Conservation (phyloP, 768 basidiomycete genomes). For the Lentinula sp. region DNA sequence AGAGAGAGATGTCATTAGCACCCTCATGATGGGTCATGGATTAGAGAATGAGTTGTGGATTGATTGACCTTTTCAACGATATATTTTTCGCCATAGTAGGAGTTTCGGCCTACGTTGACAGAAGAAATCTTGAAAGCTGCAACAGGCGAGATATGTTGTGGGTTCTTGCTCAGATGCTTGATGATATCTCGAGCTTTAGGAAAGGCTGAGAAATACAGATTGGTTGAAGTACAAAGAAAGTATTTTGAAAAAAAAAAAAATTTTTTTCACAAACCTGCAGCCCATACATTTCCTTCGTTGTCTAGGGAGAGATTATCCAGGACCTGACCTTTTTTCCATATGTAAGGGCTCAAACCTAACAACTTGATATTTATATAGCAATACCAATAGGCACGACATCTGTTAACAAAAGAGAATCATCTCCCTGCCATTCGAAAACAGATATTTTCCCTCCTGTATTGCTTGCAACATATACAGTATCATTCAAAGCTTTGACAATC, state of each 20-base stretch:
- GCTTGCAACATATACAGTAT: conserved; percentile 59
- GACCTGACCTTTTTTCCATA: conserved; percentile 27
- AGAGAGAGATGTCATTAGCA: background rate
- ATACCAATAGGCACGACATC: conserved; percentile 53
- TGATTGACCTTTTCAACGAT: conserved; percentile 45
- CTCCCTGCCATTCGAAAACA: conserved; percentile 51
- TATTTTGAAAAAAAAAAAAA: no score
- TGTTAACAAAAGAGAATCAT: conserved; percentile 48
- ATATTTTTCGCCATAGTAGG: conserved; percentile 58
- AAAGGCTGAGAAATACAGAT: conserved; percentile 26
- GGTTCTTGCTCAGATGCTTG: conserved; percentile 38
- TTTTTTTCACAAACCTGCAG: conserved; percentile 36
- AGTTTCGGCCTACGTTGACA: conserved; percentile 41
- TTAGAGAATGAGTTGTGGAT: no score
- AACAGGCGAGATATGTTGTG: conserved; percentile 35
- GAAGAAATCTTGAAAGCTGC: conserved; percentile 39
- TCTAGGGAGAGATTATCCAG: conserved; percentile 64
- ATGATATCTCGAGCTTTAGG: conserved; percentile 29
- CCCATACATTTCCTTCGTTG: conserved; percentile 54
- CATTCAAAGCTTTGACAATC: conserved; percentile 41
- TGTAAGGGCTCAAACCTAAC: background rate
- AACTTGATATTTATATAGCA: conserved; percentile 2
- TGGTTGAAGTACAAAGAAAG: background rate
- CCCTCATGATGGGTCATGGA: background rate
- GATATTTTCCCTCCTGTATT: conserved; percentile 35